Conservation (phyloP, 441 rosid genomes). For the Eruca vesicaria region DNA sequence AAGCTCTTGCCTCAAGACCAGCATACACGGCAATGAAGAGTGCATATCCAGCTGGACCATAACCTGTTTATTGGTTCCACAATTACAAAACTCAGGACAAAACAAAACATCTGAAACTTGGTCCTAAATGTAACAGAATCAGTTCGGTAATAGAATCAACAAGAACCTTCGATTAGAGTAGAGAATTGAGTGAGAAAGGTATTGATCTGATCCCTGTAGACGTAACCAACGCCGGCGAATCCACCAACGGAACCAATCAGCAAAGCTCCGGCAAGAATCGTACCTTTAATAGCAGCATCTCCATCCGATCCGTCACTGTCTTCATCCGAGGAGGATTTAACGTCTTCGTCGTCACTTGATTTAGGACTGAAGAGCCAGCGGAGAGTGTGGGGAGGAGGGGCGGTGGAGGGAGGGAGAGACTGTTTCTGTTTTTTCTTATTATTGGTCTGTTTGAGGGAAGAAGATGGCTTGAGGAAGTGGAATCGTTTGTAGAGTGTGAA, state of each 20-base stretch:
- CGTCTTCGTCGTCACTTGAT: constrained; percentile 34
- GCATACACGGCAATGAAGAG: constrained; percentile 88
- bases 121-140: not conserved
- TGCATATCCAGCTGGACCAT: constrained; percentile 94
- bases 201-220: constrained; percentile 82
- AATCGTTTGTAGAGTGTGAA: constrained; percentile 66
- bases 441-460: constrained; percentile 70
- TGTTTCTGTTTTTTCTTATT: constrained; percentile 55
- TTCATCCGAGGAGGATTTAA: constrained; percentile 11
- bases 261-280: constrained; percentile 81
- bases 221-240: constrained; percentile 66
- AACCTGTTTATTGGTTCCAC: constrained; percentile 51
- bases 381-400: constrained; percentile 60
- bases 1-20: constrained; percentile 79
- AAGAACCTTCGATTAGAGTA: constrained; percentile 74
- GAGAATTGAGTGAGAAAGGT: constrained; percentile 77
- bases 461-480: constrained; percentile 72
- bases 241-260: constrained; percentile 88
- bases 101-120: constrained; percentile 4
- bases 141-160: not conserved
- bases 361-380: constrained; percentile 74
- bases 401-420: constrained; percentile 45
- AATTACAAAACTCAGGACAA: not conserved
- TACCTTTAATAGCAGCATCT: constrained; percentile 63
- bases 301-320: constrained; percentile 41